Conservation (phyloP, 2,329 filamentous ascomycete species). For the Trichoderma afroharzianum region DNA sequence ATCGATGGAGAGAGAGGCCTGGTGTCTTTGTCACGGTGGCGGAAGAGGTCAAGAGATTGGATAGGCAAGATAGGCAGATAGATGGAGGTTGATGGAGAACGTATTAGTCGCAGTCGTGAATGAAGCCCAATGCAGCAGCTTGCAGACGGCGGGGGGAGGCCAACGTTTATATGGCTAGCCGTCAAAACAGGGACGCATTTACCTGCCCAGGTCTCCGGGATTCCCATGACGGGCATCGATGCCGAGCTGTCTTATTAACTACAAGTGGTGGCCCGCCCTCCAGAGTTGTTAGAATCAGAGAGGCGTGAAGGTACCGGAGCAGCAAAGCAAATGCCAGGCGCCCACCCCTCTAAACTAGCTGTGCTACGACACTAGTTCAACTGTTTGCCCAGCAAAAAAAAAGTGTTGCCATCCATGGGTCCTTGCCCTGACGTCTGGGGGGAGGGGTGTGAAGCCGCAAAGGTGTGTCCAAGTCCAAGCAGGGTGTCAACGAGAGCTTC, state of each 20-base stretch:
- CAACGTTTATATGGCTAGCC: conserved; percentile 18
- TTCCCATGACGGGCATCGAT: conserved; percentile 16
- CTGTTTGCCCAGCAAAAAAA: neutral
- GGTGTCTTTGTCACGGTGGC: neutral
- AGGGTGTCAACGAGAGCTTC: conserved; percentile 2
- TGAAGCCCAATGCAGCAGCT: conserved; percentile 17
- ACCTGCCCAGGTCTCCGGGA: conserved; percentile 18
- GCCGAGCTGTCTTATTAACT: conserved; percentile 17
- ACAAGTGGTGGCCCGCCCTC: conserved; percentile 12
- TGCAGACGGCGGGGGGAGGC: conserved; percentile 15
- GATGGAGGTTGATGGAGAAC: neutral
- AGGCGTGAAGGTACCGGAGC: conserved; percentile 15
- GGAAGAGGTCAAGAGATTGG: neutral
- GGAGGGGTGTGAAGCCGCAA: neutral
- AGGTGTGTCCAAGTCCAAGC: neutral
- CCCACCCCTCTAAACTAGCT: neutral
- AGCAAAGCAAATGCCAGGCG: neutral
- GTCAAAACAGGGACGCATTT: conserved; percentile 9
- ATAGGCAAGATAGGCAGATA: neutral
- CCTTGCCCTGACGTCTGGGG: conserved; percentile 4
- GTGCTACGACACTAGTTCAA: neutral
- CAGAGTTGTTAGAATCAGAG: conserved; percentile 3
- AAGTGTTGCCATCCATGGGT: neutral
- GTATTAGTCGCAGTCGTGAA: neutral
- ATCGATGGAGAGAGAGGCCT: neutral